A percentile compares a stretch with the other conserved stretches of the same genome.
Evolutionary conservation across 2,329 filamentous ascomycete species (phyloP).

Genomic region (Microcyclospora tardicrescens): DNA sequence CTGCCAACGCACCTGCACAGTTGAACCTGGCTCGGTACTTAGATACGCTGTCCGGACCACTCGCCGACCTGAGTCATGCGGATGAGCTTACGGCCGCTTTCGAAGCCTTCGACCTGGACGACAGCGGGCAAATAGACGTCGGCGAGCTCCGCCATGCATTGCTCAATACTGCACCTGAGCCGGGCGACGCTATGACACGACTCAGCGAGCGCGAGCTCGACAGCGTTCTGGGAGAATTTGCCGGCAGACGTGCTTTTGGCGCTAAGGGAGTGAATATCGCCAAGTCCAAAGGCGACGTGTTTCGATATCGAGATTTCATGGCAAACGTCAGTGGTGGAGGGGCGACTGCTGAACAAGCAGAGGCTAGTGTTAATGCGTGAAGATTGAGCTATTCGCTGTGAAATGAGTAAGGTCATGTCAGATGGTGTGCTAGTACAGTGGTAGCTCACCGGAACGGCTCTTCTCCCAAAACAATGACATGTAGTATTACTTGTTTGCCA

Average conservation of each 20-base stretch:
- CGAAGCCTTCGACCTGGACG: conserved; percentile 88
- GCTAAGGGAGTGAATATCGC: conserved; percentile 36
- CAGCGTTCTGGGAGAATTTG: conserved; percentile 75
- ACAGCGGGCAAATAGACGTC: conserved; percentile 83
- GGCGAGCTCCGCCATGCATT: conserved; percentile 71
- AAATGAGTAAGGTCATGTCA: too few species aligned
- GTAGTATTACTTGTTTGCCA: too few species aligned
- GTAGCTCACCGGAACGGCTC: too few species aligned
- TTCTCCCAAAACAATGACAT: too few species aligned
- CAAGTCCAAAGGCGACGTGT: conserved; percentile 63
- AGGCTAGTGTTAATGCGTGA: not conserved
- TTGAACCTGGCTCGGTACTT: conserved; percentile 79
- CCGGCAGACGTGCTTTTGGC: conserved; percentile 68
- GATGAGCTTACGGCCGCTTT: conserved; percentile 80
- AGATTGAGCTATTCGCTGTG: too few species aligned
- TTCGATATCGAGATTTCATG: conserved; percentile 89
- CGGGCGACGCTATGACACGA: conserved; percentile 43
- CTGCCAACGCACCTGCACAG: conserved; percentile 49
- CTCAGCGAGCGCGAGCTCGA: conserved; percentile 67
- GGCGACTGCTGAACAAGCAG: conserved; percentile 5
- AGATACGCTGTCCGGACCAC: conserved; percentile 61
- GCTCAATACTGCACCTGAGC: conserved; percentile 66
- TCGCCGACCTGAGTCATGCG: conserved; percentile 62
- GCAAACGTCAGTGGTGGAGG: conserved; percentile 32
- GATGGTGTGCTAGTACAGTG: too few species aligned